These are phyloP conservation scores for Neurospora sp. DNA, from an alignment of 495 filamentous ascomycete species.

Conservation along the genomic window DNA sequence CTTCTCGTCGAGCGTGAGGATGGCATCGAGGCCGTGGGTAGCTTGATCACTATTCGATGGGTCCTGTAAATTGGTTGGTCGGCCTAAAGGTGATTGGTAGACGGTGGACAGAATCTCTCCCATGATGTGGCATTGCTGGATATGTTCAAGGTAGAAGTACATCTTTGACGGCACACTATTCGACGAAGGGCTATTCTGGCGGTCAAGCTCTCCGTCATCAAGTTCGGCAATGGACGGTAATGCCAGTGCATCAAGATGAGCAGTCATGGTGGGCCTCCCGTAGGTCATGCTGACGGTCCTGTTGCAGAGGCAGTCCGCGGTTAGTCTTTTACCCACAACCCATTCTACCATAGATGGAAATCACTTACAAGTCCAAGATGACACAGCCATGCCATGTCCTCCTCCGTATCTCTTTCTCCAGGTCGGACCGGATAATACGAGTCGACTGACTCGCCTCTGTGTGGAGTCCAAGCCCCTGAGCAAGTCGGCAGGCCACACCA, in stretches of 20 bases:
- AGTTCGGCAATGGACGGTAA: slow-evolving; percentile 17
- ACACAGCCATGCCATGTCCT: slow-evolving; percentile 43
- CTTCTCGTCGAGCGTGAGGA: slow-evolving; percentile 33
- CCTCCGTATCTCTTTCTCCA: slow-evolving; percentile 34
- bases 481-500: slow-evolving; percentile 38
- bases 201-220: slow-evolving; percentile 6
- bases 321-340: background rate
- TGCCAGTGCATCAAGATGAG: slow-evolving; percentile 24
- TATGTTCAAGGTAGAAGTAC: slow-evolving; percentile 31
- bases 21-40: slow-evolving; percentile 25
- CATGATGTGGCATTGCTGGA: slow-evolving; percentile 34
- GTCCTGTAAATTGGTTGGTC: slow-evolving; percentile 4
- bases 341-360: background rate
- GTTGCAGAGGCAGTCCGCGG: background rate
- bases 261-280: slow-evolving; percentile 37
- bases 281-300: slow-evolving; percentile 42
- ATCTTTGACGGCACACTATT: slow-evolving; percentile 9
- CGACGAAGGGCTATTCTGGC: background rate
- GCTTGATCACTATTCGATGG: slow-evolving; percentile 6
- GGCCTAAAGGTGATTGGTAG: slow-evolving; percentile 31
- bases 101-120: slow-evolving; percentile 33
- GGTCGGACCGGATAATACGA: slow-evolving; percentile 13
- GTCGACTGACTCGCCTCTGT: slow-evolving; percentile 21
- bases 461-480: slow-evolving; percentile 39
- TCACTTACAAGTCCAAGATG: slow-evolving; percentile 35